Evolutionary conservation across 768 basidiomycete species (phyloP), one percentile per base, ranked within the genome.

Genomic region (Phaeolepiota aurea): DNA sequence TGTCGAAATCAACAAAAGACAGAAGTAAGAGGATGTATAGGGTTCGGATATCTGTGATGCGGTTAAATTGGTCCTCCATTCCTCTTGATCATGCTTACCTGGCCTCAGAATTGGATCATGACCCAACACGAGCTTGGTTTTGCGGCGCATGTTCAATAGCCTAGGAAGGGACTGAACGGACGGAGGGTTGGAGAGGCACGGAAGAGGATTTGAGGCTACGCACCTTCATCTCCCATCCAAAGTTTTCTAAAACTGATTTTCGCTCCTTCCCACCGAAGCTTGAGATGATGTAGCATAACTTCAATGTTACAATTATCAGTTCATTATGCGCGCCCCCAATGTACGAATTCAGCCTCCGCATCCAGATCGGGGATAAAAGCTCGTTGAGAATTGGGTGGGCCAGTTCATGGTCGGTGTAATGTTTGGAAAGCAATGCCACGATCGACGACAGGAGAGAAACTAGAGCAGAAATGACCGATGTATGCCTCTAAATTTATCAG

Each of bases 141-240:
- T 86, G 12, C 85, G 70, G 20, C 87, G 69, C 83, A 87, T 84
- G 30, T 71, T 65, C 18, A 87, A 54, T 1, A 90, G 54, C 59
- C 78, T 87, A 2, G 76, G 71, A 2, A 87, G 61, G 18, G 71
- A 71, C 86, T 88, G 39, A 3, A 22, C 4, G 25, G 20, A 35
- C 38, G 19, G 44, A 41, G 42, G 16, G 40, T 45, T 19, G 41
- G 44, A 31, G 21, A 43, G 21, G 18, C 33, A 35, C 9, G 16
- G 7, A 15, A 30, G 32, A 37, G 0, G 13, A 14, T 20, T 2
- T 31, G 5, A 43, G 22, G 52, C n/a, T n/a, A n/a, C 59, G 1
- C 39, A 80, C 87, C 69, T 87, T 89, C 20, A 71, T 67, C 43
- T 86, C 85, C 87, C 87, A 90, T 4, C 76, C 73, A 57, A 90